These are phyloP conservation scores for Ogataea nakhonphanomensis DNA, from an alignment of 805 yeast genomes.

Conservation along the genomic window DNA sequence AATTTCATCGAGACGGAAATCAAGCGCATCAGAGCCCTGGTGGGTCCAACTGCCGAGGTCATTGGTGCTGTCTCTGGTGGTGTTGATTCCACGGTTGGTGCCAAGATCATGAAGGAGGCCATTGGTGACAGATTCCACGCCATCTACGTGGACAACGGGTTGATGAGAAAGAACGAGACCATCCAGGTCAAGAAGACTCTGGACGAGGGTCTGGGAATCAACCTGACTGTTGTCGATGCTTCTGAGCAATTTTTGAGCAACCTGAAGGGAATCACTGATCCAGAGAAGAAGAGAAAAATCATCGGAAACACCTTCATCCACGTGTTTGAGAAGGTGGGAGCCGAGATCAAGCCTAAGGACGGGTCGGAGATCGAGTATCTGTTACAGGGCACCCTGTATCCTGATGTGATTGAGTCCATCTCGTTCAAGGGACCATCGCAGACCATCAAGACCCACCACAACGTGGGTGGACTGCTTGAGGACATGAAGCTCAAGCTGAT, in stretches of 20 bases:
- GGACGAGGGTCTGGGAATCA: slow-evolving; percentile 90
- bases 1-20: slow-evolving; percentile 97
- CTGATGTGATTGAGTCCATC: slow-evolving; percentile 97
- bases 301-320: slow-evolving; percentile 97
- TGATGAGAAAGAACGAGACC: slow-evolving; percentile 93
- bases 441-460: slow-evolving; percentile 98
- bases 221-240: slow-evolving; percentile 93
- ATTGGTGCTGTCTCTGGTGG: slow-evolving; percentile 99
- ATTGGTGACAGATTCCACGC: slow-evolving; percentile 99
- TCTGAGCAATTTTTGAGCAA: slow-evolving; percentile 81
- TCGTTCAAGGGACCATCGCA: slow-evolving; percentile 99
- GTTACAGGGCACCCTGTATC: slow-evolving; percentile 96
- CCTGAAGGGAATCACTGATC: slow-evolving; percentile 93
- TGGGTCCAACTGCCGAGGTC: slow-evolving; percentile 97
- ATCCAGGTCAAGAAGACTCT: slow-evolving; percentile 82
- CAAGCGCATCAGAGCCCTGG: slow-evolving; percentile 82
- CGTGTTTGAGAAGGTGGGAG: slow-evolving; percentile 95
- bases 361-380: slow-evolving; percentile 90
- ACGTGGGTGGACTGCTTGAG: slow-evolving; percentile 96
- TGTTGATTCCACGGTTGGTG: slow-evolving; percentile 99
- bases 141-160: slow-evolving; percentile 95
- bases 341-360: slow-evolving; percentile 80
- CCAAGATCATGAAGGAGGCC: slow-evolving; percentile 96
- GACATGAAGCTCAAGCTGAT: slow-evolving; percentile 97
- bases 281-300: slow-evolving; percentile 97